phyloP scores from a whole-genome alignment of 1,139 yeast genomes.

The Hyphopichia wangnamkhiaoensis region DNA sequence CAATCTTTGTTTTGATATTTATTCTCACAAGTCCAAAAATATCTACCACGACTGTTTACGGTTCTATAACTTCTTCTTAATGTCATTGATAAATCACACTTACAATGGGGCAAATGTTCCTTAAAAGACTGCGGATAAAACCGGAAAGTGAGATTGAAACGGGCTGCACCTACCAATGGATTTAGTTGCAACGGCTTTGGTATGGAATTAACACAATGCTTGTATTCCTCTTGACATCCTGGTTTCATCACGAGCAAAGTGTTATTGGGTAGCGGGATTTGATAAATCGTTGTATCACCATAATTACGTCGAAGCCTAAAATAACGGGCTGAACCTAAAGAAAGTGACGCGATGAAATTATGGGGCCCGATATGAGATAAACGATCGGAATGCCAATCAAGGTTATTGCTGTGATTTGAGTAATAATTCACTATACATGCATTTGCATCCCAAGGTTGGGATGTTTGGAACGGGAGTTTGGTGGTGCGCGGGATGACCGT shows the following conservation, averaged over 20 bases:
- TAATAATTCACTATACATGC: conserved; percentile 60
- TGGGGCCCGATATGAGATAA: conserved; percentile 71
- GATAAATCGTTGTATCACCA: conserved; percentile 29
- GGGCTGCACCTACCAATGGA: conserved; percentile 45
- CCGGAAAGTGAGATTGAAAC: conserved; percentile 68
- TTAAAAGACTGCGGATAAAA: conserved; percentile 41
- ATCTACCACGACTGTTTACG: conserved; percentile 45
- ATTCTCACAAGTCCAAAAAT: conserved; percentile 54
- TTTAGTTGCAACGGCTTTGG: conserved; percentile 38
- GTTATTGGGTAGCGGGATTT: conserved; percentile 65
- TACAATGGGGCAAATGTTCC: conserved; percentile 50
- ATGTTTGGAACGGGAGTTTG: conserved; percentile 23
- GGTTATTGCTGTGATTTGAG: conserved; percentile 45
- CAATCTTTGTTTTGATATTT: conserved; percentile 44
- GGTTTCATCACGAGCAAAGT: conserved; percentile 70
- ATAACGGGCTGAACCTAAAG: conserved; percentile 67
- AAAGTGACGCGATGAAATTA: conserved; percentile 62
- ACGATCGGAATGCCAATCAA: conserved; percentile 77
- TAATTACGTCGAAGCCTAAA: conserved; percentile 53
- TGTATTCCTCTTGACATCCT: conserved; percentile 72
- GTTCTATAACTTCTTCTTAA: conserved; percentile 48
- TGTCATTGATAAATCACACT: conserved; percentile 47
- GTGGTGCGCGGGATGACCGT: conserved; percentile 27
- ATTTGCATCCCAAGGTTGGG: conserved; percentile 47
- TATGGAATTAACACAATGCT: conserved; percentile 47